Evolutionary conservation across 1,139 yeast genomes (phyloP).

Genomic region (Taphrina flavorubra): DNA sequence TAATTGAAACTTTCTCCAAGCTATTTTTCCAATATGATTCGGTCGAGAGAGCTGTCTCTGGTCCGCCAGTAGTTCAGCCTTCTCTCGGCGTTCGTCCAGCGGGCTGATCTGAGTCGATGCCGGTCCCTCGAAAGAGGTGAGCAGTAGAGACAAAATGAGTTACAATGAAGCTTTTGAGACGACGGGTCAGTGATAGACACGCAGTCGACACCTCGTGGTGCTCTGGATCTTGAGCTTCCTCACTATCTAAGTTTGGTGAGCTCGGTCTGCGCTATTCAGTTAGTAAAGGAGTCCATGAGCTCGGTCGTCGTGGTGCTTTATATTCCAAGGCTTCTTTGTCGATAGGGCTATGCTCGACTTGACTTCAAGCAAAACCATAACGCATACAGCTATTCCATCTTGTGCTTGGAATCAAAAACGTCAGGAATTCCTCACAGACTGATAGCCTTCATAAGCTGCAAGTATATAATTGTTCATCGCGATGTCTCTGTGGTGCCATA

Average conservation of each 20-base stretch:
- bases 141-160: constrained; percentile 13
- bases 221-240: constrained; percentile 35
- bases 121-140: constrained; percentile 32
- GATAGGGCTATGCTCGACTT: constrained; percentile 37
- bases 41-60: constrained; percentile 28
- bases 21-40: background rate
- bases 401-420: too few relatives aligned
- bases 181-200: constrained; percentile 27
- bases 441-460: too few relatives aligned
- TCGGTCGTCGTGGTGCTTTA: constrained; percentile 18
- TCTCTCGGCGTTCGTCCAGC: constrained; percentile 33
- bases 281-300: constrained; percentile 20
- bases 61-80: constrained; percentile 26
- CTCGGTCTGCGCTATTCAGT: constrained; percentile 33
- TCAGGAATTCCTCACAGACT: too few relatives aligned
- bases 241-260: constrained; percentile 33
- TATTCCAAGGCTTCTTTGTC: constrained; percentile 39
- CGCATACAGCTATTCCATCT: constrained; percentile 9
- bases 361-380: constrained; percentile 38
- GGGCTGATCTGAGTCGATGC: constrained; percentile 24
- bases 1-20: too few relatives aligned
- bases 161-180: constrained; percentile 27
- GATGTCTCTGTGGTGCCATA: too few relatives aligned
- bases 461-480: too few relatives aligned
- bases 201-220: constrained; percentile 5